Base-by-base conservation (phyloP, 2,329 filamentous ascomycete species). In the Trichoderma breve region DNA sequence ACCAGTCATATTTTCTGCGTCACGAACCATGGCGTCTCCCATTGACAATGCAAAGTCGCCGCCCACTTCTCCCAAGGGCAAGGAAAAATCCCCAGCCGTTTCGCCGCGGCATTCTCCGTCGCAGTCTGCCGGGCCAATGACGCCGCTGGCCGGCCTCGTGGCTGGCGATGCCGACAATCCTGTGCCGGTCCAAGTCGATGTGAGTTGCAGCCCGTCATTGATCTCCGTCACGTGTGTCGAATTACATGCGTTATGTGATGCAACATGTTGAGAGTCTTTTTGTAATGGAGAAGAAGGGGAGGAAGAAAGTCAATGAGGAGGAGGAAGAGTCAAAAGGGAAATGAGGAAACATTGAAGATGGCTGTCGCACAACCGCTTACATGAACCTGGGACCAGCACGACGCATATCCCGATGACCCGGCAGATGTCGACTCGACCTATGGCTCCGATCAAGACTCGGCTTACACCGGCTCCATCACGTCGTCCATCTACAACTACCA, bases 401-500 rank as follows among this genome's bases (percentile, higher is more conserved):
- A 75, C 15, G 73, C 73, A 6, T 72, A 72, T 55, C 51, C 67
- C 7, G 74, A 75, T 26, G 74, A 75, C 58, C 73, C 76, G 39
- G 72, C 61, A 26, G 77, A 78, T 32, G 70, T 72, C 61, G 81
- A 83, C 73, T 83, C 81, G 18, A 77, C 80, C 15, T 81, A 82
- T 72, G 78, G 74, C 32, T 81, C 80, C 12, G 79, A 81, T 7
- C 72, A 73, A 30, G 79, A 75, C 2, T 78, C 79, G 5, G 65
- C 74, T n/a, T 77, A 77, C 67, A 83, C 80, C 0, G 77, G 75
- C 14, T 81, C 80, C 21, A 61, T 86, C 61, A 80, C 81, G 4
- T 85, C 84, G 12, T 84, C 83, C 71, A 82, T 85, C 60, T 81
- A 78, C 71, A 75, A 84, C 58, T 86, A 84, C 74, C 78, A 81